Base-by-base conservation (phyloP, 305 asterid genomes). In the Nicotiana rustica region DNA sequence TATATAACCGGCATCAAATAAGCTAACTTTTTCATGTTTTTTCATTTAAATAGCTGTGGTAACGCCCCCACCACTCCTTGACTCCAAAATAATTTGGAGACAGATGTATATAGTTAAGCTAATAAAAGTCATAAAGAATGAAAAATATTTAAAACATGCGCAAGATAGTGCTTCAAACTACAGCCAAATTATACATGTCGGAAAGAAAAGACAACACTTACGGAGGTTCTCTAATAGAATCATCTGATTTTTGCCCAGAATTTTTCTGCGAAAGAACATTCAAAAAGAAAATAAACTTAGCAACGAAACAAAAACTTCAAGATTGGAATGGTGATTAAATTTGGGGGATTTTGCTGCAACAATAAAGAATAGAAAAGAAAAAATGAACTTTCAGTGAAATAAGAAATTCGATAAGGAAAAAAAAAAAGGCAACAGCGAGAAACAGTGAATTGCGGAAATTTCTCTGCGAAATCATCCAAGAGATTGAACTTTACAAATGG, bases 191-290 rank as follows among this genome's bases (percentile, higher is more conserved):
- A 49, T 56, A 55, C 9, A n/a, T 25, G 52, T 36, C 56, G 67
- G 7, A 59, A 82, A 41, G 2, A 70, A 57, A 62, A 57, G 73
- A 44, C 62, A 73, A 33, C 17, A 91, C 99, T 84, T 88, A 96
- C 99, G 99, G 98, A 52, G 96, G 96, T 83, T 94, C 98, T 79
- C 92, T 78, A 78, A 71, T 79, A 21, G 91, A 73, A 33, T 96
- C 99, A 44, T 96, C 97, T 9, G 92, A 87, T 81, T 91, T 96
- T 83, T 90, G 94, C 85, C 82, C 84, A 56, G 88, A 86, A 83
- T 83, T 90, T 83, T 85, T 92, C 98, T 92, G 97, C 85, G 76
- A 86, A 80, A 38, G 64, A 21, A 69, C 14, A 29, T 44, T n/a
- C 65, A 60, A 60, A 5, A 80, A 77, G 73, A 49, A 67, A 52